phyloP scores from a whole-genome alignment of 345 rosid genomes.

The Bretschneidera sinensis region DNA sequence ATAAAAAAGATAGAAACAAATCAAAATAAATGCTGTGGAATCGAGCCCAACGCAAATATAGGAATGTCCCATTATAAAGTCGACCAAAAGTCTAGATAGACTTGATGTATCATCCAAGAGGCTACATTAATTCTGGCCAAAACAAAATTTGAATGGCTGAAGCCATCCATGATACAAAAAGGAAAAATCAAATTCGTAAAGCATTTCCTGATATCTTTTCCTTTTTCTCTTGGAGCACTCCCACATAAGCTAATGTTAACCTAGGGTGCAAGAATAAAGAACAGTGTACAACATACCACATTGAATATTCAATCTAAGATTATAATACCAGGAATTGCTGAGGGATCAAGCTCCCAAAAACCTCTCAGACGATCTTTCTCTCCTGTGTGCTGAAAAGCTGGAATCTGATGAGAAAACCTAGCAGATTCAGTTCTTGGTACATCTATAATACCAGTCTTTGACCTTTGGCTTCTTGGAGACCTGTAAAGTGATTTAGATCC shows the following conservation, averaged over 20 bases:
- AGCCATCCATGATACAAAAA: background rate
- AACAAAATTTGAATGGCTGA: background rate
- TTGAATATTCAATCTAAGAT: conserved; percentile 23
- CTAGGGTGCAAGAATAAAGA: background rate
- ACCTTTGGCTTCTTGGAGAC: conserved; percentile 29
- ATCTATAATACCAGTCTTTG: conserved; percentile 20
- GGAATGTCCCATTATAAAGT: no score
- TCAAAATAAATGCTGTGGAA: no score
- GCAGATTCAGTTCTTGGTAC: conserved; percentile 25
- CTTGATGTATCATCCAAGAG: background rate
- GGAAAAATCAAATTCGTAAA: background rate
- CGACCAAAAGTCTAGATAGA: no score
- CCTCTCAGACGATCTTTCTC: conserved; percentile 13
- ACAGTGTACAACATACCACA: background rate
- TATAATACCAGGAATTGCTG: conserved; percentile 24
- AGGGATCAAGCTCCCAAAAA: conserved; percentile 47
- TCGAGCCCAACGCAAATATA: no score
- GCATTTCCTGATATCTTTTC: conserved; percentile 7
- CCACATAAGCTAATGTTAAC: background rate
- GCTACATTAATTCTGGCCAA: background rate
- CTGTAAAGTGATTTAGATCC: conserved; percentile 24
- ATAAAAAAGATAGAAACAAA: no score
- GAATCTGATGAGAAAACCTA: conserved; percentile 61
- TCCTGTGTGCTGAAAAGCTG: conserved; percentile 27
- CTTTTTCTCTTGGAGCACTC: conserved; percentile 7